Evolutionary conservation across 768 basidiomycete genomes (phyloP), one percentile per base, ranked within the genome.

Genomic region (Strobilomyces echinocephalus): DNA sequence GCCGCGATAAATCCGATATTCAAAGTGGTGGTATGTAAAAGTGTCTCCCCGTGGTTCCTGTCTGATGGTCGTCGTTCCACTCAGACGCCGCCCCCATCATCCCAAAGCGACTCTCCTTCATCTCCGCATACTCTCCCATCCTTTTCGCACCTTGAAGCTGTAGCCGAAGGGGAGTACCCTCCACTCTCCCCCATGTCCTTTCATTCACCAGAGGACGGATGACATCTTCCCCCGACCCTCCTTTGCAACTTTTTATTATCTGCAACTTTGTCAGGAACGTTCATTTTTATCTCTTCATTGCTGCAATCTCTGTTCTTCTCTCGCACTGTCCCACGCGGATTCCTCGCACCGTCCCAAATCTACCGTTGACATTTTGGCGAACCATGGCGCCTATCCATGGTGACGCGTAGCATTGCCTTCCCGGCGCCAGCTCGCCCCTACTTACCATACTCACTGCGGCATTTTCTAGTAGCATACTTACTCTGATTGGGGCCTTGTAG

Each of bases 1-100:
- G 80, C 84, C 43, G 79, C 77, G 33, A 88, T 91, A 64, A 90
- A 92, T 69, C 88, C 90, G 28, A 91, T 91, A 67, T 92, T 92
- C 77, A 86, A 88, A 81, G 89, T 92, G 76, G 89, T 92, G 76
- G 90, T 91, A 73, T 76, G 90, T 82, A 18, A 52, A 35, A 28
- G 2, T 52, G 3, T 28, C 28, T 35, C 9, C 7, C 45, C 33
- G 5, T 34, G 12, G 53, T 24, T 43, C 35, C 31, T 36, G 28
- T 36, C 48, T 67, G 39, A 58, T 46, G 14, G 52, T 45, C 53
- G 21, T 42, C 31, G 15, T 50, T 39, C 46, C 38, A 24, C 40
- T 50, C 44, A 86, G 83, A 78, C 82, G 54, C 80, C 82, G 66
- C 69, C 80, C 60, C 78, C 81, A 30, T 61, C 69, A 21, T 73